Evolutionary conservation across 768 basidiomycete species (phyloP), one percentile per base, ranked within the genome.

Genomic region (Amanita polypyramis): DNA sequence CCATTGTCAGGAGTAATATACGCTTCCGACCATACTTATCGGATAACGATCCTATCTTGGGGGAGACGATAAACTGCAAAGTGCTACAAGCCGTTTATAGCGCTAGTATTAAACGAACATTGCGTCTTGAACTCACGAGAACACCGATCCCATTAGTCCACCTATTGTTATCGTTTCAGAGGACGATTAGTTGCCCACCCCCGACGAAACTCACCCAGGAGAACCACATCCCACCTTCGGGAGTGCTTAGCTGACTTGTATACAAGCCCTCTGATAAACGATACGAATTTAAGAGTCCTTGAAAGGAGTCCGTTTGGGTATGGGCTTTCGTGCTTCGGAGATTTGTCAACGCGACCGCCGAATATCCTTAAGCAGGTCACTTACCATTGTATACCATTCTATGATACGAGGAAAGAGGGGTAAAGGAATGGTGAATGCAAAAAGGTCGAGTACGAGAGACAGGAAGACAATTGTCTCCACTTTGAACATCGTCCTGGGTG

Each of bases 391-490:
- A 60, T 92, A 94, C 86, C 86, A 92, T 66, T 94, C 84, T 36
- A 96, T 93, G 43, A 98, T 72, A n/a, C 94, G 80, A n/a, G 95
- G 95, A 64, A 97, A 97, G 25, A 97, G 77, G 17, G 95, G 95
- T n/a, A 97, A 73, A 8, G 92, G 93, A 39, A 95, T 87, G 19
- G 91, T 96, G 65, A 94, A 95, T 10, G 91, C 89, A 74, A 73
- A 68, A 19, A 99, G 77, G 64, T 99, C 95, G 35, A 97, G 74
- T 20, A 99, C 74, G 25, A 99, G 70, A 2, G 93, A 93, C 45
- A 91, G 59, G 65, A 99, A 97, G 38, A 97, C 90, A 50, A 93
- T 73, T 15, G 72, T 75, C 61, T 94, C 85, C 45, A 93, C 76
- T 56, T 70, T 79, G 35, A 67, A 69, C 80, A 86, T 87, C 25